Evolutionary conservation across 2,329 filamentous ascomycete species (phyloP).

Genomic region (Fusarium nisikadoi): DNA sequence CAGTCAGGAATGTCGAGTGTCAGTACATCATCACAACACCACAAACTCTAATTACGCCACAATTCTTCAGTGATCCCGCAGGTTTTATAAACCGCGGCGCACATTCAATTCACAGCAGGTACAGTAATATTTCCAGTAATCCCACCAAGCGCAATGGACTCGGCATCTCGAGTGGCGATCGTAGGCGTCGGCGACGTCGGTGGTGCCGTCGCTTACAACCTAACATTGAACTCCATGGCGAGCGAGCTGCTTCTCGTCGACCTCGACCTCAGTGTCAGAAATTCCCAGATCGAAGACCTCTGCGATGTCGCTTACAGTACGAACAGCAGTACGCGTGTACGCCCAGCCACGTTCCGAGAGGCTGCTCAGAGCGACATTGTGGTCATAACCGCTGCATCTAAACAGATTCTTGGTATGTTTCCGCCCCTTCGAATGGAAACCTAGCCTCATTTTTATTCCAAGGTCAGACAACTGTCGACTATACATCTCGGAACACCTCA

Average conservation of each 20-base stretch:
- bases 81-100: background rate
- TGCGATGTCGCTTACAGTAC: conserved; percentile 60
- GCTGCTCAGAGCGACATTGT: conserved; percentile 65
- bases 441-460: background rate
- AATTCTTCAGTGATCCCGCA: too few relatives aligned
- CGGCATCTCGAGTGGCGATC: conserved; percentile 52
- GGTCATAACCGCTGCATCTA: conserved; percentile 65
- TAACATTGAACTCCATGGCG: conserved; percentile 61
- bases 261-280: conserved; percentile 56
- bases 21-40: background rate
- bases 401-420: conserved; percentile 50
- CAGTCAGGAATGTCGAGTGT: background rate
- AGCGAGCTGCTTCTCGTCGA: conserved; percentile 65
- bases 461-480: conserved; percentile 36
- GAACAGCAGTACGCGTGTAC: conserved; percentile 55
- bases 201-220: conserved; percentile 60
- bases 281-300: conserved; percentile 64
- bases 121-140: background rate
- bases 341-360: conserved; percentile 57
- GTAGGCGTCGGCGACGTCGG: conserved; percentile 63
- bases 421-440: accelerated
- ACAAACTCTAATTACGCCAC: background rate
- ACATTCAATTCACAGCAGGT: background rate
- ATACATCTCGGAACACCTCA: conserved; percentile 55
- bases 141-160: background rate